Percentiles rank a stretch among this genome's conserved stretches.
These are phyloP conservation scores for Metschnikowia dekortorum DNA, from an alignment of 805 yeast genomes.

Conservation along the genomic window DNA sequence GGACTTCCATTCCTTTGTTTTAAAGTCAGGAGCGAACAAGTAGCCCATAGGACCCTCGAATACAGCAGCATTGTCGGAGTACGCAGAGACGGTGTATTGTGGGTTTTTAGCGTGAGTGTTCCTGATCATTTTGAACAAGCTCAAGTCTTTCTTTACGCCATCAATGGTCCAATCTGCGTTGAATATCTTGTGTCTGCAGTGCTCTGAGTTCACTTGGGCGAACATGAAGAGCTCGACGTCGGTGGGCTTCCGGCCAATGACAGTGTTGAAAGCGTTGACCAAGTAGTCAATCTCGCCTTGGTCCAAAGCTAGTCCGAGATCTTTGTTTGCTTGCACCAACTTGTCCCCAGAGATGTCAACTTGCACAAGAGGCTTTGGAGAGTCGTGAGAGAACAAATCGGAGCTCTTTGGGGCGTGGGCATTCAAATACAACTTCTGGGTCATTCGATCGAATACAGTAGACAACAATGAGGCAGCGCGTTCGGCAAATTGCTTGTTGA, in stretches of 20 bases:
- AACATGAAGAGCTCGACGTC: slow-evolving; percentile 98
- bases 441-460: slow-evolving; percentile 90
- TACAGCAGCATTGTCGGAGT: slow-evolving; percentile 97
- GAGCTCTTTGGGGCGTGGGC: slow-evolving; percentile 58
- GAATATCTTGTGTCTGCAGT: slow-evolving; percentile 98
- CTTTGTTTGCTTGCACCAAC: slow-evolving; percentile 70
- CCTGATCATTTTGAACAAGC: slow-evolving; percentile 92
- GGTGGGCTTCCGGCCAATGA: slow-evolving; percentile 83
- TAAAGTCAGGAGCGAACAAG: slow-evolving; percentile 72
- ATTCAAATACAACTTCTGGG: slow-evolving; percentile 61
- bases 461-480: slow-evolving; percentile 56
- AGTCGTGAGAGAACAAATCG: slow-evolving; percentile 72
- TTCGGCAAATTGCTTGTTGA: slow-evolving; percentile 38
- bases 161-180: slow-evolving; percentile 98
- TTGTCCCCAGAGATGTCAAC: slow-evolving; percentile 64
- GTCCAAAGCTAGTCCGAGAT: slow-evolving; percentile 91
- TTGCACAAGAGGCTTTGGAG: slow-evolving; percentile 77
- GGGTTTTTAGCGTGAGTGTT: slow-evolving; percentile 83
- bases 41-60: slow-evolving; percentile 78
- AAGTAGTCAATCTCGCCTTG: slow-evolving; percentile 88
- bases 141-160: slow-evolving; percentile 63
- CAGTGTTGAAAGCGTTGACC: slow-evolving; percentile 71
- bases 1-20: slow-evolving; percentile 68
- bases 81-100: slow-evolving; percentile 84
- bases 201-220: slow-evolving; percentile 99